Percentiles rank a stretch among this genome's conserved stretches.
These are phyloP conservation scores for Przewalskia tangutica DNA, from an alignment of 257 asterid genomes.

Conservation along the genomic window DNA sequence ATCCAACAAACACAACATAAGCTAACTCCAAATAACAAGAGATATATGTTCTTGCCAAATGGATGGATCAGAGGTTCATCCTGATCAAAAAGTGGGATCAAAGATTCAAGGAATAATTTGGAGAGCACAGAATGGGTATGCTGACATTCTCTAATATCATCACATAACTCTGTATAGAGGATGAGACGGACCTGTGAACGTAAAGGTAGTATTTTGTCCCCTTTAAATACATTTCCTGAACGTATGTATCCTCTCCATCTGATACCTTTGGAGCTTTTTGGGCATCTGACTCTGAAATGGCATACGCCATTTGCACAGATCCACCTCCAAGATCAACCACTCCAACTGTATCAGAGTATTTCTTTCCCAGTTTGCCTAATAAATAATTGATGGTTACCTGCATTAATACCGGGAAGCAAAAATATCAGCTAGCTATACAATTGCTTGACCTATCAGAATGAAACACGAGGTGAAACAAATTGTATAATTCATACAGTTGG, in stretches of 20 bases:
- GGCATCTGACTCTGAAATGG: conserved; percentile 35
- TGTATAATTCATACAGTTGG: background rate
- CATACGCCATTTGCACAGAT: conserved; percentile 48
- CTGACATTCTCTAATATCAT: background rate
- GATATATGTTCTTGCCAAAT: background rate
- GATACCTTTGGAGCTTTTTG: conserved; percentile 31
- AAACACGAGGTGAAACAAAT: background rate
- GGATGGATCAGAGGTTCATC: background rate
- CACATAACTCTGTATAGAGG: background rate
- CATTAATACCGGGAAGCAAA: background rate
- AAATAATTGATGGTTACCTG: conserved; percentile 65
- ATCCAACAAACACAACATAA: background rate
- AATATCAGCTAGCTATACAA: background rate
- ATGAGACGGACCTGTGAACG: conserved; percentile 32
- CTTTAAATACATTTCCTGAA: conserved; percentile 33
- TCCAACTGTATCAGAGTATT: conserved; percentile 41
- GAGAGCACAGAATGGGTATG: background rate
- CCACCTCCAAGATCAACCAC: conserved; percentile 73
- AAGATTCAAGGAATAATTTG: background rate
- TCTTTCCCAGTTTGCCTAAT: conserved; percentile 43
- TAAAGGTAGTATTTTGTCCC: conserved; percentile 38
- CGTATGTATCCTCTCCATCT: conserved; percentile 26
- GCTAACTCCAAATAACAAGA: background rate
- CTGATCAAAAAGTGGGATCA: background rate
- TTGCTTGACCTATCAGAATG: background rate